Conservation (phyloP, 2,329 filamentous ascomycete species). For the Neofusicoccum umdonicola region DNA sequence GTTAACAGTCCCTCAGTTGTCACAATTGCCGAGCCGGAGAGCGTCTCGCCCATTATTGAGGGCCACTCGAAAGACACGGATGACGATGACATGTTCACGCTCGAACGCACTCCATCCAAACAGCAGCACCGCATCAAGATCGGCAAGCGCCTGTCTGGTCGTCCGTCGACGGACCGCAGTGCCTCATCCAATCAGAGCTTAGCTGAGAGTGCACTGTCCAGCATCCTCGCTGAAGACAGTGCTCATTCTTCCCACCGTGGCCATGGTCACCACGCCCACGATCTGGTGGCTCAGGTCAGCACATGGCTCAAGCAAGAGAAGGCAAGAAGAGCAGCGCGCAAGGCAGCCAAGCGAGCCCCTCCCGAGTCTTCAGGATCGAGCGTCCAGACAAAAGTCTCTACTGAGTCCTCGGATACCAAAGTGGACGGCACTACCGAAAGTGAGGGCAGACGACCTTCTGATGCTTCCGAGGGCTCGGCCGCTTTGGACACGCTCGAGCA, state of each 20-base stretch:
- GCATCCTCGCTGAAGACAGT: constrained; percentile 3
- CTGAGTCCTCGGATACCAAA: constrained; percentile 11
- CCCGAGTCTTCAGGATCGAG: constrained; percentile 40
- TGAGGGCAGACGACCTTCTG: constrained; percentile 51
- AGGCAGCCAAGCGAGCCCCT: background rate
- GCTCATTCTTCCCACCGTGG: background rate
- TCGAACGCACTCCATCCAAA: constrained; percentile 38
- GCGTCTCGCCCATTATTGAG: constrained; percentile 47
- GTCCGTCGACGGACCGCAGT: constrained; percentile 35
- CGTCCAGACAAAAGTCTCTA: constrained; percentile 33
- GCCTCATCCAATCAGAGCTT: constrained; percentile 24
- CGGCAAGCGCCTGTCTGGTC: constrained; percentile 44
- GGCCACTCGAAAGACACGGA: constrained; percentile 46
- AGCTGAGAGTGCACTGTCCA: constrained; percentile 12
- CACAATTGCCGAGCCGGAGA: constrained; percentile 46
- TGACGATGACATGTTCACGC: constrained; percentile 39
- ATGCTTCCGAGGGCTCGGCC: constrained; percentile 66
- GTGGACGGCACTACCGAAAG: constrained; percentile 17
- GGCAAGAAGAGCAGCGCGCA: constrained; percentile 58
- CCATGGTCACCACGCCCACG: constrained; percentile 22
- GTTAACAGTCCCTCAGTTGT: constrained; percentile 36
- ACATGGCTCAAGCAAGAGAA: constrained; percentile 82
- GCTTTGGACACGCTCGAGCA: constrained; percentile 78
- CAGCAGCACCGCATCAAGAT: constrained; percentile 37
- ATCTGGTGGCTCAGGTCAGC: background rate